These are phyloP conservation scores for Rhamnella rubrinervis DNA, from an alignment of 331 rosid genomes.

Conservation along the genomic window DNA sequence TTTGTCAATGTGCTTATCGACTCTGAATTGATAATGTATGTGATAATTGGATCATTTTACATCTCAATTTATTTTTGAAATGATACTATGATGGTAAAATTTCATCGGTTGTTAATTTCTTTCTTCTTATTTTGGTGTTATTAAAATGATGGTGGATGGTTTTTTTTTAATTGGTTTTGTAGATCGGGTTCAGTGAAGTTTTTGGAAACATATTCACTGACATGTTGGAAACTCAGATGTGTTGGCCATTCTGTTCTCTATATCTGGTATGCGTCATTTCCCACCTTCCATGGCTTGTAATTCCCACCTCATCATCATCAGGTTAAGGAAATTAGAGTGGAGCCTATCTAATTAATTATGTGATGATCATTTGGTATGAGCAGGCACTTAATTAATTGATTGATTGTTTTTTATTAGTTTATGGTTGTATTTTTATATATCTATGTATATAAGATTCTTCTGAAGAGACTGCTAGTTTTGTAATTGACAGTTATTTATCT, in stretches of 20 bases:
- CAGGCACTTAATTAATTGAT: too few species aligned
- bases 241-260: slow-evolving; percentile 57
- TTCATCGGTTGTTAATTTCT: not conserved
- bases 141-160: not conserved
- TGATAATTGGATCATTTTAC: too few species aligned
- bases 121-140: not conserved
- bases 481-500: too few species aligned
- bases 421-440: too few species aligned
- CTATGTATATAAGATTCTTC: slow-evolving; percentile 21
- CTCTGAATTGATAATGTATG: too few species aligned
- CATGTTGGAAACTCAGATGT: slow-evolving; percentile 61
- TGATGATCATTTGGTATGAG: too few species aligned
- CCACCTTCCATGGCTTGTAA: slow-evolving; percentile 10
- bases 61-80: not conserved
- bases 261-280: slow-evolving; percentile 72
- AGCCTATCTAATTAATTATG: too few species aligned
- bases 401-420: too few species aligned
- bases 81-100: not conserved
- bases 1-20: not conserved
- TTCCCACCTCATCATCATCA: too few species aligned
- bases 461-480: too few species aligned
- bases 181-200: slow-evolving; percentile 68
- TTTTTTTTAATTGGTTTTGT: slow-evolving; percentile 27
- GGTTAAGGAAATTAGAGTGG: too few species aligned
- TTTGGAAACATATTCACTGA: slow-evolving; percentile 50